A percentile compares a stretch with the other conserved stretches of the same genome.
phyloP scores from a whole-genome alignment of 192 early-diverging fungal genomes.

The Gaertneriomyces semiglobifer region DNA sequence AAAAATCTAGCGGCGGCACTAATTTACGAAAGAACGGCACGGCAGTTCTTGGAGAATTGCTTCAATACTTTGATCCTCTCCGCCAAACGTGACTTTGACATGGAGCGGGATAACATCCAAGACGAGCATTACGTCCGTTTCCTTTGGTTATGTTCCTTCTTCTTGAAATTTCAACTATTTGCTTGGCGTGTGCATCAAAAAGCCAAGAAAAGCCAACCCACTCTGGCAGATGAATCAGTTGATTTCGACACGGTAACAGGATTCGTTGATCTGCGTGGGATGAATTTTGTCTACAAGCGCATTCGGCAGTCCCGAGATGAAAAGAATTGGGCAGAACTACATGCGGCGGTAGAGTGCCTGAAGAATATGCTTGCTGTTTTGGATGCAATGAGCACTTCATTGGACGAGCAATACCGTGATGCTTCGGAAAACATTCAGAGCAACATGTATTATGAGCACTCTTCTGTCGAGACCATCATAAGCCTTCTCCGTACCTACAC shows the following conservation, averaged over 20 bases:
- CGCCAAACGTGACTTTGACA: conserved; percentile 44
- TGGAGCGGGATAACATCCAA: conserved; percentile 36
- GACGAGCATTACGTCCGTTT: conserved; percentile 36
- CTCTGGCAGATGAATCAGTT: background rate
- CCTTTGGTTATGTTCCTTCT: conserved; percentile 38
- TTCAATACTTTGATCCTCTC: conserved; percentile 44
- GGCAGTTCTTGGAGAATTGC: conserved; percentile 38
- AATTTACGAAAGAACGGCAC: conserved; percentile 21
- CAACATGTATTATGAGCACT: conserved; percentile 68
- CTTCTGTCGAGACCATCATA: conserved; percentile 56
- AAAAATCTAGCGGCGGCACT: conserved; percentile 20
- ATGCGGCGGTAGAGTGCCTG: conserved; percentile 54
- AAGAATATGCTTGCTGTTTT: conserved; percentile 60
- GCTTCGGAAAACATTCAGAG: conserved; percentile 63
- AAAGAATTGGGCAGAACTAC: conserved; percentile 53
- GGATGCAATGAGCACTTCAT: conserved; percentile 50
- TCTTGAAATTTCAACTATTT: conserved; percentile 35
- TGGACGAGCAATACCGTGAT: conserved; percentile 49
- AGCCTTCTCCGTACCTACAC: conserved; percentile 51
- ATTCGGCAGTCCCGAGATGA: conserved; percentile 36
- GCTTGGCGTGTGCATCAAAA: background rate
- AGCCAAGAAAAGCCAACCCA: background rate
- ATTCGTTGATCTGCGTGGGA: conserved; percentile 34
- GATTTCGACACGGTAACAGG: conserved; percentile 46
- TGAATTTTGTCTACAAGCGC: conserved; percentile 35